Conservation (phyloP, 208 protist genomes). For the Blastocrithidia nonstop region DNA sequence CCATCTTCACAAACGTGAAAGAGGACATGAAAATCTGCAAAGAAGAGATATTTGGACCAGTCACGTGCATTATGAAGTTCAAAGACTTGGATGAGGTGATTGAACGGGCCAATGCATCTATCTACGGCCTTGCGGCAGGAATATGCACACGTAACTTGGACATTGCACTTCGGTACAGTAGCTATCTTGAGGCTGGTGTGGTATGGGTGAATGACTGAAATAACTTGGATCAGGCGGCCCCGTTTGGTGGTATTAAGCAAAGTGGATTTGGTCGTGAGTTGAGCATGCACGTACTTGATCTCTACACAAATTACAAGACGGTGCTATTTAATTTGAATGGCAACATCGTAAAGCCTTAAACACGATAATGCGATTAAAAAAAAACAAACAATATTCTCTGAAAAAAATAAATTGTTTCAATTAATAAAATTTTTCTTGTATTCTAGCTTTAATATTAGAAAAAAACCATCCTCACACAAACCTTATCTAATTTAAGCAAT, state of each 20-base stretch:
- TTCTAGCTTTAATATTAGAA: too few species aligned
- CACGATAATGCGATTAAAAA: too few species aligned
- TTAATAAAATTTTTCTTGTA: too few species aligned
- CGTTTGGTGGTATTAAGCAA: constrained; percentile 84
- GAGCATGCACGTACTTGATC: constrained; percentile 35
- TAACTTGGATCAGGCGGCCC: constrained; percentile 38
- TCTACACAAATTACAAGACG: constrained; percentile 64
- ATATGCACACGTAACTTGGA: constrained; percentile 60
- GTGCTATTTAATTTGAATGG: constrained; percentile 39
- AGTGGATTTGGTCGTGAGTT: constrained; percentile 76
- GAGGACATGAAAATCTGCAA: constrained; percentile 59
- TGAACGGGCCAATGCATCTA: constrained; percentile 49
- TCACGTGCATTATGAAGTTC: constrained; percentile 76
- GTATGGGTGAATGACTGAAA: constrained; percentile 86
- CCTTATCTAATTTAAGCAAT: too few species aligned
- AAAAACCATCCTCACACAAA: too few species aligned
- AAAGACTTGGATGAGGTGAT: constrained; percentile 66
- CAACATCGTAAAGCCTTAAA: constrained; percentile 41
- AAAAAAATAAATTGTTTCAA: too few species aligned
- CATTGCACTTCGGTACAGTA: constrained; percentile 33
- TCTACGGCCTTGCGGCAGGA: constrained; percentile 77
- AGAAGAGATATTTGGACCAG: constrained; percentile 86
- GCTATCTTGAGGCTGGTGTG: constrained; percentile 55
- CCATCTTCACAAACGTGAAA: constrained; percentile 58
- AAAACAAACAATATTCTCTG: too few species aligned